Evolutionary conservation across 2,329 filamentous ascomycete species (phyloP).

Genomic region (Colletotrichum liriopes): DNA sequence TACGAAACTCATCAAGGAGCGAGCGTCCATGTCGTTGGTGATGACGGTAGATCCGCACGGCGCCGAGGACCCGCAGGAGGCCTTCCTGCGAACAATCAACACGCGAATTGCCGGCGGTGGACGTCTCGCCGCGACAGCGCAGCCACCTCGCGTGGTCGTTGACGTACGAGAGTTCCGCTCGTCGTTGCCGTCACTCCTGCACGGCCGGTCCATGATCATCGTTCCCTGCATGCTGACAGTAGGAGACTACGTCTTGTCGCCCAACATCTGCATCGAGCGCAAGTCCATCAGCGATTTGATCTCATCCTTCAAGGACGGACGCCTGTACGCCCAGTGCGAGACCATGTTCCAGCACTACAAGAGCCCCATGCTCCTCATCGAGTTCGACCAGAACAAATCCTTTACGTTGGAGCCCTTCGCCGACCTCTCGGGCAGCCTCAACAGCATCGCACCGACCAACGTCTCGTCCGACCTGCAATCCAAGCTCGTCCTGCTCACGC

Average conservation of each 20-base stretch:
- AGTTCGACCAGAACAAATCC: slow-evolving; percentile 97
- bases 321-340: slow-evolving; percentile 92
- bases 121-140: slow-evolving; percentile 83
- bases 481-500: slow-evolving; percentile 91
- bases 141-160: slow-evolving; percentile 92
- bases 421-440: slow-evolving; percentile 74
- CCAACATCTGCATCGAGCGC: slow-evolving; percentile 92
- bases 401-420: slow-evolving; percentile 92
- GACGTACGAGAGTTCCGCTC: slow-evolving; percentile 98
- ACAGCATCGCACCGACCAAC: slow-evolving; percentile 73
- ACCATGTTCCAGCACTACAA: slow-evolving; percentile 96
- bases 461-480: slow-evolving; percentile 84
- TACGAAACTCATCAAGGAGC: slow-evolving; percentile 93
- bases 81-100: slow-evolving; percentile 94
- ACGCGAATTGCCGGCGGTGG: slow-evolving; percentile 97
- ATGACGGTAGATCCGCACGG: slow-evolving; percentile 80
- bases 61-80: slow-evolving; percentile 87
- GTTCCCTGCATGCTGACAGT: slow-evolving; percentile 97
- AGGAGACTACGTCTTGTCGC: slow-evolving; percentile 94
- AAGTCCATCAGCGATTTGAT: slow-evolving; percentile 95
- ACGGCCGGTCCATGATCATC: slow-evolving; percentile 89
- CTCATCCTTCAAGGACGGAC: slow-evolving; percentile 90
- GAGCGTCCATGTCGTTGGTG: slow-evolving; percentile 92
- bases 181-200: slow-evolving; percentile 89
- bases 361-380: slow-evolving; percentile 91